These are phyloP conservation scores for Nicotiana rustica DNA, from an alignment of 305 asterid genomes.

Conservation along the genomic window DNA sequence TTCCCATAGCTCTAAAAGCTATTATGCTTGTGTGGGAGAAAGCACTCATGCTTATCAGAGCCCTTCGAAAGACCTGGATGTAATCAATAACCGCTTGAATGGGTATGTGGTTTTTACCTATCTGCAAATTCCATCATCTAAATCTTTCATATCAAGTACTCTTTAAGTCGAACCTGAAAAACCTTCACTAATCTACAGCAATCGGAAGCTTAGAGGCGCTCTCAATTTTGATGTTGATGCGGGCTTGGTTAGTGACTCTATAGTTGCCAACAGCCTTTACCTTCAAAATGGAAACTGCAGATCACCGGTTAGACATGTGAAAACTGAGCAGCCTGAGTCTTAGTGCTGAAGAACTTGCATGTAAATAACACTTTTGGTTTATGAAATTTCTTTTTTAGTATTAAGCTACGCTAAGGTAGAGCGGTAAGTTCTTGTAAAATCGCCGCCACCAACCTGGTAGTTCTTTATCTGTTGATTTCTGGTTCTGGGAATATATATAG, in stretches of 20 bases:
- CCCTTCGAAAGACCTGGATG: conserved; percentile 95
- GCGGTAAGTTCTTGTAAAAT: conserved; percentile 46
- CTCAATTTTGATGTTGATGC: conserved; percentile 84
- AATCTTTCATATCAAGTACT: neutral
- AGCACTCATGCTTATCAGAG: conserved; percentile 98
- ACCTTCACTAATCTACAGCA: conserved; percentile 51
- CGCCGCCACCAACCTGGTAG: conserved; percentile 51
- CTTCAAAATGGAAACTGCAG: conserved; percentile 64
- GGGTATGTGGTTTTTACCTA: conserved; percentile 55
- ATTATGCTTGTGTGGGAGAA: conserved; percentile 96
- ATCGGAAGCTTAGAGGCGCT: conserved; percentile 73
- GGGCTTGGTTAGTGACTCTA: conserved; percentile 89
- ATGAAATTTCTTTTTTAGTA: conserved; percentile 16
- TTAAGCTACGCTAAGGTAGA: conserved; percentile 31
- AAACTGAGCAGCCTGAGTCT: conserved; percentile 76
- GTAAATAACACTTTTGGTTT: conserved; percentile 52
- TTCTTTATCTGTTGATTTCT: conserved; percentile 29
- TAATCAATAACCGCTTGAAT: conserved; percentile 86
- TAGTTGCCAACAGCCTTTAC: conserved; percentile 69
- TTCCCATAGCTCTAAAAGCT: conserved; percentile 92
- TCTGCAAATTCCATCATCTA: neutral
- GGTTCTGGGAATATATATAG: conserved; percentile 29
- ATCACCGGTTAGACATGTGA: conserved; percentile 45
- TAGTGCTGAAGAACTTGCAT: conserved; percentile 41
- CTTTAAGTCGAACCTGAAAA: neutral